Conservation (phyloP, 768 basidiomycete genomes). For the Russula brevipes region DNA sequence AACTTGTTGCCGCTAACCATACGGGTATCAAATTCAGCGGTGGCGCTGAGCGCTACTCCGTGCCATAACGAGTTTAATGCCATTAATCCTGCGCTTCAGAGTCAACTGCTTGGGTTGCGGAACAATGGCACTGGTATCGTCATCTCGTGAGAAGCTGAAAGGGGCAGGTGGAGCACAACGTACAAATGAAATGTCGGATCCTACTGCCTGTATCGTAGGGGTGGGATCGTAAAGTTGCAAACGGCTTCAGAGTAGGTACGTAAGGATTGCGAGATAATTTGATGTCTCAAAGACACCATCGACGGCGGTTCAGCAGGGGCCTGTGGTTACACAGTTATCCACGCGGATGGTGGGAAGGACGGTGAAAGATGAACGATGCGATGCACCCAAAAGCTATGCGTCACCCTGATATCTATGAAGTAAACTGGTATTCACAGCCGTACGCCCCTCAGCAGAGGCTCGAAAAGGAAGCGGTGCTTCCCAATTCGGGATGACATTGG, state of each 20-base stretch:
- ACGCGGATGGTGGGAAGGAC: too few species aligned
- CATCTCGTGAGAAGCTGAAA: background rate
- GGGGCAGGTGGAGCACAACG: background rate
- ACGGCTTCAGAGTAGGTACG: background rate
- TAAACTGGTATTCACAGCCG: background rate
- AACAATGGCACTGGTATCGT: background rate
- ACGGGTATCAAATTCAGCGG: slow-evolving; percentile 11
- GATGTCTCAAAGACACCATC: background rate
- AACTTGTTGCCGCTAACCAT: slow-evolving; percentile 6
- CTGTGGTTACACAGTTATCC: background rate
- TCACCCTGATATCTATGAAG: background rate
- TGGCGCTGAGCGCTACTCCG: background rate
- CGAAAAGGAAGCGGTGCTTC: background rate
- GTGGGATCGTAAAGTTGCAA: background rate
- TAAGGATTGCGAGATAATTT: background rate
- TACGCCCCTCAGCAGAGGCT: background rate
- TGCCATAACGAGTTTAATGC: background rate
- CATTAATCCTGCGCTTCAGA: background rate
- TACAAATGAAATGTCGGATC: background rate
- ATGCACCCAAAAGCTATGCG: background rate
- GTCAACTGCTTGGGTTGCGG: background rate
- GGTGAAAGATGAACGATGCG: background rate
- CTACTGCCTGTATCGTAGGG: background rate
- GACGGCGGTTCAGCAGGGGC: background rate
- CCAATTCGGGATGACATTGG: background rate